A percentile compares a stretch with the other conserved stretches of the same genome.
Conservation (phyloP, 352 stramenopile genomes). For the Pythium volutum region DNA sequence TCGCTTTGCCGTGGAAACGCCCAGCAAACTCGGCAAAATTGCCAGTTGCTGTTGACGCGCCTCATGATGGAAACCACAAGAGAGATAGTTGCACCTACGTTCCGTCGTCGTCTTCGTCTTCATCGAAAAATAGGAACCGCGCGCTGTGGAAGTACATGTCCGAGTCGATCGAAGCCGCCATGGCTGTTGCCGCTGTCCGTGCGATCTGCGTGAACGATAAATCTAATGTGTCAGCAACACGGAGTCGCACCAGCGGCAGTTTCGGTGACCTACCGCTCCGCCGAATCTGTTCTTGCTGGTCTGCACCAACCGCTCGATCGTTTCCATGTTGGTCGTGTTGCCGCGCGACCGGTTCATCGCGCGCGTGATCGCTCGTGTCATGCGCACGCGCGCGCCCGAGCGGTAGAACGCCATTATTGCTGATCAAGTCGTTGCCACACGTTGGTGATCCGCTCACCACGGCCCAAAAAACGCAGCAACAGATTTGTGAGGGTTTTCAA, state of each 20-base stretch:
- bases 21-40: slow-evolving; percentile 1
- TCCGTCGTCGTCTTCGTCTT: slow-evolving; percentile 77
- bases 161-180: slow-evolving; percentile 52
- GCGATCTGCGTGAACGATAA: slow-evolving; percentile 31
- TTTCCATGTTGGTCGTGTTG: slow-evolving; percentile 40
- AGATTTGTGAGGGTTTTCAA: slow-evolving; percentile 18
- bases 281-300: slow-evolving; percentile 62
- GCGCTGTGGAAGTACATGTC: slow-evolving; percentile 53
- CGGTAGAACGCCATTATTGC: slow-evolving; percentile 71
- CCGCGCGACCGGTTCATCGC: slow-evolving; percentile 57
- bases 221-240: not conserved
- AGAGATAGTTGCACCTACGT: slow-evolving; percentile 44
- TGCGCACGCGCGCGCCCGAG: slow-evolving; percentile 44
- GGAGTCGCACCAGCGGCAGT: not conserved
- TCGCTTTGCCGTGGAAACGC: not conserved
- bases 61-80: not conserved
- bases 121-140: slow-evolving; percentile 71
- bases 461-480: slow-evolving; percentile 23
- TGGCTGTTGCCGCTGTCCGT: slow-evolving; percentile 40
- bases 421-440: slow-evolving; percentile 14
- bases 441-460: slow-evolving; percentile 13
- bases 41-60: not conserved
- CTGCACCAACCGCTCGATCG: slow-evolving; percentile 63
- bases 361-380: slow-evolving; percentile 58
- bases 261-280: slow-evolving; percentile 41